Percentiles rank a stretch among this genome's conserved stretches.
Conservation (phyloP, 495 filamentous ascomycete species). For the Penicillium ochrochloron region DNA sequence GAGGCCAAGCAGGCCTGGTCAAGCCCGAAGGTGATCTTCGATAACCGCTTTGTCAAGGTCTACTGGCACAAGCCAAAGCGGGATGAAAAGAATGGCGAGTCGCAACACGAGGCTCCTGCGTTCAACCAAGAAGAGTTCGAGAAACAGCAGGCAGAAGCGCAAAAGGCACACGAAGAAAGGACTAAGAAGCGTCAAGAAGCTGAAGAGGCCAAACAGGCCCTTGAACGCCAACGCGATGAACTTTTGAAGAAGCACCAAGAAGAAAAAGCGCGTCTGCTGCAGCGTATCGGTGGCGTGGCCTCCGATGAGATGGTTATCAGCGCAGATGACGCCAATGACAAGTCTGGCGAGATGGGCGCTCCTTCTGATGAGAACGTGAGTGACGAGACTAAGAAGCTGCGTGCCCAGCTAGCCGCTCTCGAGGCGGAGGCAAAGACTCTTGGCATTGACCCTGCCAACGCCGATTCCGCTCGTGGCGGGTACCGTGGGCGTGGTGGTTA, state of each 20-base stretch:
- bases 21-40: slow-evolving; percentile 93
- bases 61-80: slow-evolving; percentile 83
- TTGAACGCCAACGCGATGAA: slow-evolving; percentile 78
- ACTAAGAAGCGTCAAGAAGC: slow-evolving; percentile 72
- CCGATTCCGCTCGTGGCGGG: slow-evolving; percentile 39
- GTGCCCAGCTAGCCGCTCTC: slow-evolving; percentile 78
- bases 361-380: slow-evolving; percentile 56
- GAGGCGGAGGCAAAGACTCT: slow-evolving; percentile 84
- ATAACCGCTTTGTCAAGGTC: slow-evolving; percentile 97
- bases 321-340: slow-evolving; percentile 20
- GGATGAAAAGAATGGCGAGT: slow-evolving; percentile 40
- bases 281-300: slow-evolving; percentile 60
- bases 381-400: slow-evolving; percentile 67
- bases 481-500: slow-evolving; percentile 53
- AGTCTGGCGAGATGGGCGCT: slow-evolving; percentile 17
- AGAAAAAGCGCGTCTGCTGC: slow-evolving; percentile 72
- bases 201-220: slow-evolving; percentile 68
- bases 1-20: slow-evolving; percentile 82
- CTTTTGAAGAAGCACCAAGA: slow-evolving; percentile 74
- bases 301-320: slow-evolving; percentile 40
- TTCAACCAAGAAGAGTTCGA: slow-evolving; percentile 81
- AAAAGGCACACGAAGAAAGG: slow-evolving; percentile 79
- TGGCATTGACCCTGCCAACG: slow-evolving; percentile 66
- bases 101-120: slow-evolving; percentile 38
- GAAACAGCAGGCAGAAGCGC: slow-evolving; percentile 76